Evolutionary conservation across 2,329 filamentous ascomycete species (phyloP).

Genomic region (Botrytis galanthina): DNA sequence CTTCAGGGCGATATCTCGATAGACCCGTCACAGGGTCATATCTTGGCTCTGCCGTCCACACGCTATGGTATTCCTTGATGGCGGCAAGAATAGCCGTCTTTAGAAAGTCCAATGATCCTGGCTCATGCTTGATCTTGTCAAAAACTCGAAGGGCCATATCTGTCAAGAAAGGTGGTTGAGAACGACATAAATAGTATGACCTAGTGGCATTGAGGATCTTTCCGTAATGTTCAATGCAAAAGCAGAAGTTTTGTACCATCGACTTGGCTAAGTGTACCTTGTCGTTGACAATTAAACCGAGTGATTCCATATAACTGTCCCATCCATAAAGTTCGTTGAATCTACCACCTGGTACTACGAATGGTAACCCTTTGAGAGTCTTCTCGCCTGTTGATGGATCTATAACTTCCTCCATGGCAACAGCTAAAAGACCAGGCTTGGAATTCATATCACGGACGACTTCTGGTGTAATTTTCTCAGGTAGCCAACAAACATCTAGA

Average conservation of each 20-base stretch:
- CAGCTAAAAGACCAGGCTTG: conserved; percentile 83
- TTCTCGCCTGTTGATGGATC: conserved; percentile 67
- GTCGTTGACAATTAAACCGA: conserved; percentile 83
- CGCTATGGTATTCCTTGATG: conserved; percentile 67
- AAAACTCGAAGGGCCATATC: conserved; percentile 96
- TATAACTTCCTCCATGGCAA: conserved; percentile 77
- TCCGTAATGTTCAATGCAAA: conserved; percentile 96
- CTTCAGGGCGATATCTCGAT: conserved; percentile 51
- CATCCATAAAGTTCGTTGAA: conserved; percentile 99
- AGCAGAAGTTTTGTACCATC: conserved; percentile 96
- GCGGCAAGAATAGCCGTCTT: conserved; percentile 78
- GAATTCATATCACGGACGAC: conserved; percentile 80
- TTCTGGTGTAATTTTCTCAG: conserved; percentile 74
- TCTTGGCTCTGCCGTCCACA: conserved; percentile 43
- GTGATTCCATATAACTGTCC: conserved; percentile 98
- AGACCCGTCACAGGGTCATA: conserved; percentile 50
- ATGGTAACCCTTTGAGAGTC: conserved; percentile 77
- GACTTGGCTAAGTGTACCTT: conserved; percentile 83
- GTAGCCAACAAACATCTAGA: conserved; percentile 80
- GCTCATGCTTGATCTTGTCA: conserved; percentile 73
- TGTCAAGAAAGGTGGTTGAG: conserved; percentile 93
- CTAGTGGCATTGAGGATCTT: conserved; percentile 97
- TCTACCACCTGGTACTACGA: conserved; percentile 93
- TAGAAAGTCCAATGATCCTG: conserved; percentile 77
- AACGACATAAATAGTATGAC: conserved; percentile 91